Evolutionary conservation across 1,284 basidiomycete genomes (phyloP).

Genomic region (Papiliotrema fonsecae): DNA sequence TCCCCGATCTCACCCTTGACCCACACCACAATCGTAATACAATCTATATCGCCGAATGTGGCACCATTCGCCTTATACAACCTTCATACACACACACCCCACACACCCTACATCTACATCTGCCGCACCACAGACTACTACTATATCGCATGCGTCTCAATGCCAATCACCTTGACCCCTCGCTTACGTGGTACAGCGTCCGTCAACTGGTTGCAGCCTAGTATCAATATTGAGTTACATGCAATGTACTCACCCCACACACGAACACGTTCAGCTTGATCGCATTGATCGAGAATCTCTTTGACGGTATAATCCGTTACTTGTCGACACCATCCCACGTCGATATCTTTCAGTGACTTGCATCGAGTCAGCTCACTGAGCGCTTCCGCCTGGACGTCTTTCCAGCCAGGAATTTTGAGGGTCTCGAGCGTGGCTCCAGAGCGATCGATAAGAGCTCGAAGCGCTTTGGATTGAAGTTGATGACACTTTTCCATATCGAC

Average conservation of each 20-base stretch:
- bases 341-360: constrained; percentile 58
- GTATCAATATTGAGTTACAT: constrained; percentile 1
- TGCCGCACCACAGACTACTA: background rate
- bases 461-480: constrained; percentile 57
- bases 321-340: constrained; percentile 82
- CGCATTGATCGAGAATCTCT: constrained; percentile 58
- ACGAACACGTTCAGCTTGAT: constrained; percentile 27
- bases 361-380: constrained; percentile 56
- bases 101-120: background rate
- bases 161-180: constrained; percentile 46
- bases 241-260: constrained; percentile 45
- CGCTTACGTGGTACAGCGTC: constrained; percentile 45
- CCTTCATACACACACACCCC: background rate
- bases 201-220: constrained; percentile 47
- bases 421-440: constrained; percentile 60
- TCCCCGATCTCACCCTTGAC: no score
- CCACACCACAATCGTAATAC: no score
- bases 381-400: constrained; percentile 56
- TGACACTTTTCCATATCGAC: constrained; percentile 61
- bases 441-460: constrained; percentile 65
- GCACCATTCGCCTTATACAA: background rate
- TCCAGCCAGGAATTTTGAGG: constrained; percentile 76
- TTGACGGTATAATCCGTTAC: constrained; percentile 80
- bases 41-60: no score
- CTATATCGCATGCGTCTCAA: constrained; percentile 41